Conservation (phyloP, 495 filamentous ascomycete species). For the Talaromyces borbonicus region DNA sequence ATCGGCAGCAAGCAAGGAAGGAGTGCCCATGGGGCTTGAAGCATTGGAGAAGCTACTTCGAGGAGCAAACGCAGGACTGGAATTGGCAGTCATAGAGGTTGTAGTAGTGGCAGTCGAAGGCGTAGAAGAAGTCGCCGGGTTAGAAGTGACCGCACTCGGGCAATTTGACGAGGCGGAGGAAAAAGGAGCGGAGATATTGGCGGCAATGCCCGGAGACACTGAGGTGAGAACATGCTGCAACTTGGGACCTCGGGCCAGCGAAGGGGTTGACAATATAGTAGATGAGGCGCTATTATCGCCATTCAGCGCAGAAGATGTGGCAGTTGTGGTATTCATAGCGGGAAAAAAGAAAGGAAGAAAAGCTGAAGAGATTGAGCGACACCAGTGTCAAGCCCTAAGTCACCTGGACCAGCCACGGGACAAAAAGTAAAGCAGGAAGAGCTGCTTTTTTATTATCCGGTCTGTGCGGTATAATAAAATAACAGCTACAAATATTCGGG, state of each 20-base stretch:
- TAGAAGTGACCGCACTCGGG: slow-evolving; percentile 21
- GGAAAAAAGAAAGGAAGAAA: too few relatives aligned
- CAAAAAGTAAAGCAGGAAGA: slow-evolving; percentile 27
- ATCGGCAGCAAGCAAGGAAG: slow-evolving; percentile 42
- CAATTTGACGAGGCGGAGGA: neutral
- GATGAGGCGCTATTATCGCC: slow-evolving; percentile 31
- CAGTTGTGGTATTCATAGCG: slow-evolving; percentile 36
- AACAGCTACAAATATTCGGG: slow-evolving; percentile 21
- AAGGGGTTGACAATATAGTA: slow-evolving; percentile 29
- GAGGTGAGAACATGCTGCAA: slow-evolving; percentile 30
- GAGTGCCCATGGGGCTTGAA: slow-evolving; percentile 40
- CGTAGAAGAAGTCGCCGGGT: slow-evolving; percentile 12
- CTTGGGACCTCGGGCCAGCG: slow-evolving; percentile 25
- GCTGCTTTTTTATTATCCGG: slow-evolving; percentile 23
- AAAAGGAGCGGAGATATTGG: slow-evolving; percentile 24
- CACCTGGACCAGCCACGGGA: slow-evolving; percentile 36
- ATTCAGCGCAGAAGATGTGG: slow-evolving; percentile 32
- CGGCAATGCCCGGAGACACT: slow-evolving; percentile 18
- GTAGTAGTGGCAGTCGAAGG: slow-evolving; percentile 20
- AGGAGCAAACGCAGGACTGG: slow-evolving; percentile 15
- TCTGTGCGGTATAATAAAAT: slow-evolving; percentile 14
- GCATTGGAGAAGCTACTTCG: slow-evolving; percentile 24
- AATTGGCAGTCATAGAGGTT: slow-evolving; percentile 4
- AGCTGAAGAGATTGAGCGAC: slow-evolving; percentile 21
- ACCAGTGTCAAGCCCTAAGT: slow-evolving; percentile 32